Percentiles rank a stretch among this genome's conserved stretches.
phyloP scores from a whole-genome alignment of 306 rosid species.

The Malus fusca region DNA sequence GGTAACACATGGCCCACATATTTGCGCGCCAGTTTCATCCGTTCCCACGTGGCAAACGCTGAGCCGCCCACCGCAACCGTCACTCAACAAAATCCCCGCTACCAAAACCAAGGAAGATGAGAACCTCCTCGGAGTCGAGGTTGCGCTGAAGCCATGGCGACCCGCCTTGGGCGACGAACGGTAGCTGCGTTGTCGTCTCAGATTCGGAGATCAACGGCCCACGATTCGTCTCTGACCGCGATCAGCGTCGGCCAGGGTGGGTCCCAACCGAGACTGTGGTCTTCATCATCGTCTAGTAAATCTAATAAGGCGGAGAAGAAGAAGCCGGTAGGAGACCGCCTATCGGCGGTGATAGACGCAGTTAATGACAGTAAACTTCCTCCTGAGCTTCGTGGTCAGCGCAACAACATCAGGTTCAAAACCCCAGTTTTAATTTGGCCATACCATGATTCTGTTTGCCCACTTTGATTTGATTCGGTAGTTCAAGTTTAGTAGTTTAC shows the following conservation, averaged over 20 bases:
- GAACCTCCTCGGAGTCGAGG: background rate
- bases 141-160: slow-evolving; percentile 32
- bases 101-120: background rate
- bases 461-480: too few relatives aligned
- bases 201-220: slow-evolving; percentile 12
- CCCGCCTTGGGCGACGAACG: slow-evolving; percentile 27
- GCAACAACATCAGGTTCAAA: slow-evolving; percentile 59
- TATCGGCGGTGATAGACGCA: slow-evolving; percentile 67
- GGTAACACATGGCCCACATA: too few relatives aligned
- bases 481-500: too few relatives aligned
- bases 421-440: background rate
- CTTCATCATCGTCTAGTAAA: slow-evolving; percentile 39
- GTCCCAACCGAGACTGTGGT: slow-evolving; percentile 1
- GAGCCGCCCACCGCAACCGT: background rate
- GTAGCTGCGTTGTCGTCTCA: slow-evolving; percentile 4
- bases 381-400: slow-evolving; percentile 82
- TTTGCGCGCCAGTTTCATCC: background rate
- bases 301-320: slow-evolving; percentile 51
- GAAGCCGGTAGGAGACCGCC: slow-evolving; percentile 49
- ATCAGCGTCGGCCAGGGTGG: background rate
- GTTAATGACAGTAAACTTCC: slow-evolving; percentile 77
- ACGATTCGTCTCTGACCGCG: background rate
- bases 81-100: too few relatives aligned
- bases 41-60: background rate
- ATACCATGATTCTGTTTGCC: background rate